Conservation (phyloP, 1,284 basidiomycete genomes). For the Moesziomyces sp. region DNA sequence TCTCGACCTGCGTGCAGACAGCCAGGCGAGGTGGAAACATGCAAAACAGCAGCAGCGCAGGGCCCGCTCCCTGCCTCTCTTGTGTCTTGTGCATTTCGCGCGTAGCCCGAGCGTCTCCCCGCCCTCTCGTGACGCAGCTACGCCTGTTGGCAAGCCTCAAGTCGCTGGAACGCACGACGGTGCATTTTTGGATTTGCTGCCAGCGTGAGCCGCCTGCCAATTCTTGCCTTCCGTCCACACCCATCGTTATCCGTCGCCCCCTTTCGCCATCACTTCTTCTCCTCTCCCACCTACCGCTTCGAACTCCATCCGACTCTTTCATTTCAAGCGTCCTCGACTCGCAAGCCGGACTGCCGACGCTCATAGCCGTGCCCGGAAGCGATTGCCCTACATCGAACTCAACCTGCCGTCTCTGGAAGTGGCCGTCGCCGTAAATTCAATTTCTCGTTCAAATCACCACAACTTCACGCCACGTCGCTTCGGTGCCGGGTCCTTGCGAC, state of each 20-base stretch:
- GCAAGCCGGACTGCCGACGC: too few relatives aligned
- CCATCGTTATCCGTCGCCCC: conserved; percentile 47
- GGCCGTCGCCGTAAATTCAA: neutral
- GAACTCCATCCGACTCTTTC: too few relatives aligned
- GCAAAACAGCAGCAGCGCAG: too few relatives aligned
- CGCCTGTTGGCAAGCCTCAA: too few relatives aligned
- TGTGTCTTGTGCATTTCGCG: too few relatives aligned
- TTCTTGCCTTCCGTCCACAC: conserved; percentile 17
- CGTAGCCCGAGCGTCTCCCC: too few relatives aligned
- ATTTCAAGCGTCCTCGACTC: neutral
- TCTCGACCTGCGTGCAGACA: too few relatives aligned
- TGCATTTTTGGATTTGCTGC: neutral
- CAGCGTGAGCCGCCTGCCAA: neutral
- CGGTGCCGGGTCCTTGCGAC: neutral
- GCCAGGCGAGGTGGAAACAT: too few relatives aligned
- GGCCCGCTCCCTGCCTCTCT: too few relatives aligned
- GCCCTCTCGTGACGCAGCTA: too few relatives aligned
- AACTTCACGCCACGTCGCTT: too few relatives aligned
- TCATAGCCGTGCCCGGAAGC: neutral
- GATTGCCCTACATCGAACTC: neutral
- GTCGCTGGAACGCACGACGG: too few relatives aligned
- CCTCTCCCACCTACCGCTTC: neutral
- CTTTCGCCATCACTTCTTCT: conserved; percentile 8
- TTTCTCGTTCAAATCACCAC: conserved; percentile 1
- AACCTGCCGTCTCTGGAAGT: conserved; percentile 1